Base-by-base conservation (phyloP, 352 stramenopile genomes). In the Phytophthora pluvialis region DNA sequence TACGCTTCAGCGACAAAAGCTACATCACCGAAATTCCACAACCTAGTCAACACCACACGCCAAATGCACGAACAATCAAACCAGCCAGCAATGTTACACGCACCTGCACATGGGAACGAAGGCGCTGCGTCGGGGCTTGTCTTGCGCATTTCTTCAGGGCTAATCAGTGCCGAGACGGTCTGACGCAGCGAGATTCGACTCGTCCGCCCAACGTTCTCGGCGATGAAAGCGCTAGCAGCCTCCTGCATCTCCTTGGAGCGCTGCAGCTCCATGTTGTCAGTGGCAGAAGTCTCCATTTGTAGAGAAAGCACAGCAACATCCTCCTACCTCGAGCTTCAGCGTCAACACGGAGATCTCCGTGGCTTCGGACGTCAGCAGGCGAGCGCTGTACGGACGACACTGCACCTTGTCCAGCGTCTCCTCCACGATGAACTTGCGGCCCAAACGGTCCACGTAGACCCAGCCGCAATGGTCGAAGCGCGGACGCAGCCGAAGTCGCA, bases 341-440 rank as follows among this genome's bases (percentile, higher is more conserved):
- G 81, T 83, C 60, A 95, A 61, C 35, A 94, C 81, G 12, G 86
- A 81, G 69, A 95, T 95, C 61, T 95, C 88, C 15, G 62, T 73
- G 18, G 83, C 77, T 73, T 89, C 70, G 42, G 83, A 94, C 38
- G 76, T 81, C 29, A 95, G 58, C 25, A 95, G 73, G 12, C 88
- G 86, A 32, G 86, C 83, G 26, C 77, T 86, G 69, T 94, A 95
- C 5, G 85, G 82, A 11, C 84, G 81, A 59, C 86, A 94, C 56
- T 92, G 81, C 43, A 95, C 83, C 46, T 88, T 83, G 40, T 70
- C 55, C 45, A 92, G 78, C 68, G 86, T 94, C 64, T 95, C 88
- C 65, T 95, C 88, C 35, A 94, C 81, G 21, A 95, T 76, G 36
- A 91, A 95, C 60, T 93, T 93, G 61, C 83, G 82, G 2, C 88